phyloP scores from a whole-genome alignment of 2,329 filamentous ascomycete genomes.

The Colletotrichum tanaceti region DNA sequence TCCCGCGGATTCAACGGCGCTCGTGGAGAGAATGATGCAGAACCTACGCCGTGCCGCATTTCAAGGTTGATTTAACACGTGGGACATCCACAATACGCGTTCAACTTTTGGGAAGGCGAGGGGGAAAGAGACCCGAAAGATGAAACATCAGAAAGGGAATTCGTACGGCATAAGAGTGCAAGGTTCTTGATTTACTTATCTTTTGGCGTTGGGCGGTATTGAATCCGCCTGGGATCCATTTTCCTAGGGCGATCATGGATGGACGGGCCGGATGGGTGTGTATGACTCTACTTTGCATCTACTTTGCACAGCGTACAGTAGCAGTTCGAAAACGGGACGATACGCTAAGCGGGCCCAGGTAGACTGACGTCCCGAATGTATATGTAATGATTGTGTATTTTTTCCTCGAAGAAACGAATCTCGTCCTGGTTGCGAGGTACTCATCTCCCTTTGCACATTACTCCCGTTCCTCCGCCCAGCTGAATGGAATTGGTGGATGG shows the following conservation, averaged over 20 bases:
- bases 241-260: not conserved
- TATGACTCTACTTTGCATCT: too few relatives aligned
- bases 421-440: not conserved
- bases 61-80: slow-evolving; percentile 19
- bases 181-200: not conserved
- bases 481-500: not conserved
- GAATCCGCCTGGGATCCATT: not conserved
- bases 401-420: not conserved
- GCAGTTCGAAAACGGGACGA: slow-evolving; percentile 1
- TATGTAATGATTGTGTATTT: not conserved
- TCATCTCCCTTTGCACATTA: not conserved
- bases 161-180: slow-evolving; percentile 15
- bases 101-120: not conserved
- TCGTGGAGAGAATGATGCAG: slow-evolving; percentile 65
- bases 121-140: not conserved
- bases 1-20: slow-evolving; percentile 58
- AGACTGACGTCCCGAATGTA: not conserved
- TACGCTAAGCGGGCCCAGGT: not conserved
- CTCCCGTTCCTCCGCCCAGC: not conserved
- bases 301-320: slow-evolving; percentile 15
- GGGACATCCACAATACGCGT: not conserved
- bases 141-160: not conserved
- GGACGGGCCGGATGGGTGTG: not conserved
- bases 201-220: slow-evolving; percentile 5
- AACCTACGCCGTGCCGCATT: slow-evolving; percentile 58